These are phyloP conservation scores for Ophiocordyceps unilateralis DNA, from an alignment of 2,329 filamentous ascomycete species.

Conservation along the genomic window DNA sequence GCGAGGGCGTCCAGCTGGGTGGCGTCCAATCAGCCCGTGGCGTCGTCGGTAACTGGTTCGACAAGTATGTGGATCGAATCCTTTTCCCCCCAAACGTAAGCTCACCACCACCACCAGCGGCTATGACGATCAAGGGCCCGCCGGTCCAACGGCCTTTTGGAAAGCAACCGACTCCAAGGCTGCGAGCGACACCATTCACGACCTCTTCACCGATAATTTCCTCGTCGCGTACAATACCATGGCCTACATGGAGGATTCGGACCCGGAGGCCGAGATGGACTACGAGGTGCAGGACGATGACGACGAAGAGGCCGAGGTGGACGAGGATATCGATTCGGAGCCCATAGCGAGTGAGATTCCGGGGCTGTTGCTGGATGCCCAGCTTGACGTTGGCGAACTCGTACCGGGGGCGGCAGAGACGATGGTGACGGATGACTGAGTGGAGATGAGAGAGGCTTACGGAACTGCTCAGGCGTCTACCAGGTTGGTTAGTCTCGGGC, in stretches of 20 bases:
- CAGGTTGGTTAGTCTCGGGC: no score
- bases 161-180: constrained; percentile 40
- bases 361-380: constrained; percentile 9
- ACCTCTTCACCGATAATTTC: constrained; percentile 15
- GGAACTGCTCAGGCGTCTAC: no score
- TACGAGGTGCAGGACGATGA: constrained; percentile 11
- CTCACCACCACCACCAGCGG: constrained; percentile 24
- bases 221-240: constrained; percentile 12
- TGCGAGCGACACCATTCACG: constrained; percentile 9
- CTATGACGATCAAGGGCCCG: constrained; percentile 50
- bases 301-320: constrained; percentile 13
- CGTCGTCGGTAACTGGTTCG: constrained; percentile 63
- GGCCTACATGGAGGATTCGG: constrained; percentile 5
- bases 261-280: constrained; percentile 11
- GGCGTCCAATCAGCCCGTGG: constrained; percentile 47
- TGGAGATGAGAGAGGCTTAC: no score
- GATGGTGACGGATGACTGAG: neutral
- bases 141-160: constrained; percentile 63
- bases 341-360: constrained; percentile 9
- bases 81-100: no score
- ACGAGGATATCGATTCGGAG: constrained; percentile 10
- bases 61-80: constrained; percentile 33
- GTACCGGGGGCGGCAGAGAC: constrained; percentile 2
- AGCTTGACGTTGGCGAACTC: constrained; percentile 6
- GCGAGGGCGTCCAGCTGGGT: constrained; percentile 59